Evolutionary conservation across 2,329 filamentous ascomycete genomes (phyloP).

Genomic region (Pyricularia sp.): DNA sequence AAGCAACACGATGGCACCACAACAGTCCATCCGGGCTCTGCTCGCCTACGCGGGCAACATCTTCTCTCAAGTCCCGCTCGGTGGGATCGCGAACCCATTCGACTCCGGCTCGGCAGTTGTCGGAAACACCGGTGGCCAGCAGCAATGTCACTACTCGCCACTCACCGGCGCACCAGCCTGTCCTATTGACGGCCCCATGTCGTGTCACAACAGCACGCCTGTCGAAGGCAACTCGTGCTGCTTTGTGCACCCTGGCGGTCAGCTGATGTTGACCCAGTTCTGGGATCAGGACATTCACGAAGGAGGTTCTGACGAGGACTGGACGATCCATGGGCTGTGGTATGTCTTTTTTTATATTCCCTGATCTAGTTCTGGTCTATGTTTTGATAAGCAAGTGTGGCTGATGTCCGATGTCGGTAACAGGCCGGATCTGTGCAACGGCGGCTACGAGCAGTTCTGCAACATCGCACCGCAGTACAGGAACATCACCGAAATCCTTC

Average conservation of each 20-base stretch:
- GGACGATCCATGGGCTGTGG: slow-evolving; percentile 36
- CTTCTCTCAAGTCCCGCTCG: slow-evolving; percentile 5
- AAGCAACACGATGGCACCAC: neutral
- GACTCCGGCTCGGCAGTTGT: neutral
- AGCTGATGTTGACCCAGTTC: slow-evolving; percentile 32
- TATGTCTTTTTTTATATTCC: slow-evolving; percentile 13
- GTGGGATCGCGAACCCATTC: slow-evolving; percentile 6
- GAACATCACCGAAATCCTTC: slow-evolving; percentile 31
- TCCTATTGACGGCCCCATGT: slow-evolving; percentile 29
- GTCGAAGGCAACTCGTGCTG: slow-evolving; percentile 28
- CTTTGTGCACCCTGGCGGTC: slow-evolving; percentile 30
- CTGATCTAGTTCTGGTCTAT: neutral
- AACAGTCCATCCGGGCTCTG: slow-evolving; percentile 4
- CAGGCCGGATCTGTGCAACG: slow-evolving; percentile 35
- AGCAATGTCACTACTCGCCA: slow-evolving; percentile 4
- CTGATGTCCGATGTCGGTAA: neutral
- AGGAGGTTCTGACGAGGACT: slow-evolving; percentile 30
- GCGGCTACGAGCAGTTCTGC: slow-evolving; percentile 32
- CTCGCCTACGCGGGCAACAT: slow-evolving; percentile 5
- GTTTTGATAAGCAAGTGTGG: neutral
- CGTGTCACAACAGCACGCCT: slow-evolving; percentile 28
- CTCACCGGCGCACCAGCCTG: slow-evolving; percentile 15
- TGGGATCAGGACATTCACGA: slow-evolving; percentile 31
- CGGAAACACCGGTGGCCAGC: neutral
- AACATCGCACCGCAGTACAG: slow-evolving; percentile 30